Evolutionary conservation across 345 rosid genomes (phyloP).

Genomic region (Populus simonii): DNA sequence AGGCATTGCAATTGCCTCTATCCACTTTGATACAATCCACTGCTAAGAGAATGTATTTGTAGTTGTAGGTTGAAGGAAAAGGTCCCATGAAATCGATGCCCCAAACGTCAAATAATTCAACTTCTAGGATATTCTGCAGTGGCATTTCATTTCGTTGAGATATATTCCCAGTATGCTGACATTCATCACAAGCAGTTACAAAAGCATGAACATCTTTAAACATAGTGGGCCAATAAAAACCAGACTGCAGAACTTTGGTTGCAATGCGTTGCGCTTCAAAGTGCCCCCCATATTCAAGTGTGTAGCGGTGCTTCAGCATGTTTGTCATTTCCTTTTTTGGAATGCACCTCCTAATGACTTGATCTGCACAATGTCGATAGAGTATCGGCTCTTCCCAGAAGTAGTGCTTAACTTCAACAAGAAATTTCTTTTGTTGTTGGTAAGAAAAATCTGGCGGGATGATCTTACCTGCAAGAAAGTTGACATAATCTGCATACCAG

Average conservation of each 20-base stretch:
- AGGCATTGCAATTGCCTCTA: background rate
- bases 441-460: background rate
- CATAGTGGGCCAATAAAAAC: background rate
- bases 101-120: background rate
- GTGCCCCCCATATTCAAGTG: background rate
- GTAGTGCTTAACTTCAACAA: background rate
- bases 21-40: background rate
- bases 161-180: background rate
- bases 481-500: background rate
- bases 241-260: background rate
- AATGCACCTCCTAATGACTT: background rate
- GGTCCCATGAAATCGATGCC: background rate
- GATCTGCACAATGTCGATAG: background rate
- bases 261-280: background rate
- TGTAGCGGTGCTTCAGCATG: background rate
- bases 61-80: background rate
- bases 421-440: background rate
- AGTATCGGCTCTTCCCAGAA: background rate
- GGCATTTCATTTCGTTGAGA: background rate
- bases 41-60: background rate
- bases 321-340: background rate
- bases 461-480: background rate
- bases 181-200: background rate
- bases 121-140: background rate
- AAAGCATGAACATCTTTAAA: background rate